Percentiles rank a stretch among this genome's conserved stretches.
These are phyloP conservation scores for Malus asiatica DNA, from an alignment of 306 rosid genomes.

Conservation along the genomic window DNA sequence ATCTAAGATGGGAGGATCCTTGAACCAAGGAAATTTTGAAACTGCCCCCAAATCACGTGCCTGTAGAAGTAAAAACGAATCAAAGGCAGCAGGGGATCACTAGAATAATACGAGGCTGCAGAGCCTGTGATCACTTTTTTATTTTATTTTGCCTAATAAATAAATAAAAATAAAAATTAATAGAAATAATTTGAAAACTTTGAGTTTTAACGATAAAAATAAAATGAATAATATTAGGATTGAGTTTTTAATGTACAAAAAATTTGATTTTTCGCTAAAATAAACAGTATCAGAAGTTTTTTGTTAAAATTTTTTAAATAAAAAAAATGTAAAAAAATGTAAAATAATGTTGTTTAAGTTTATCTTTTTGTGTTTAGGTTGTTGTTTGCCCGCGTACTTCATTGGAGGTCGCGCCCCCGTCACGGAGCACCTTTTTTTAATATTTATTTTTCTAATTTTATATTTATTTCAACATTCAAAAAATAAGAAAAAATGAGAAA, in stretches of 20 bases:
- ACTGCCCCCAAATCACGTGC: not conserved
- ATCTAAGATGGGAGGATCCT: not conserved
- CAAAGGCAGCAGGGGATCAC: not conserved
- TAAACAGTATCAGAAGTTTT: no score
- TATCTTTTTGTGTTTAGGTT: slow-evolving; percentile 27
- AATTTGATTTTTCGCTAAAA: no score
- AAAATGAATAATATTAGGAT: rapidly evolving
- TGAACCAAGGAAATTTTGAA: not conserved
- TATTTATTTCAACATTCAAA: no score
- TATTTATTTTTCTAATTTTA: not conserved
- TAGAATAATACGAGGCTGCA: not conserved
- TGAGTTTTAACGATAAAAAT: no score
- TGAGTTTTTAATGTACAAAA: no score
- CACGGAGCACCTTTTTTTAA: slow-evolving; percentile 16
- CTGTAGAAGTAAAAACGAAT: not conserved
- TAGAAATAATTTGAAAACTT: rapidly evolving
- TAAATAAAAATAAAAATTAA: no score
- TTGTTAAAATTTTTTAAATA: no score
- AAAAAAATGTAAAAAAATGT: not conserved
- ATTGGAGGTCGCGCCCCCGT: slow-evolving; percentile 45
- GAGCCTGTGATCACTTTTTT: not conserved
- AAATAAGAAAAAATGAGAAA: not conserved
- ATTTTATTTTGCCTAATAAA: not conserved
- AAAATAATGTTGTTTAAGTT: slow-evolving; percentile 14
- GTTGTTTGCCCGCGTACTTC: slow-evolving; percentile 10